Evolutionary conservation across 805 yeast genomes (phyloP).

Genomic region (Tetrapisispora iriomotensis): DNA sequence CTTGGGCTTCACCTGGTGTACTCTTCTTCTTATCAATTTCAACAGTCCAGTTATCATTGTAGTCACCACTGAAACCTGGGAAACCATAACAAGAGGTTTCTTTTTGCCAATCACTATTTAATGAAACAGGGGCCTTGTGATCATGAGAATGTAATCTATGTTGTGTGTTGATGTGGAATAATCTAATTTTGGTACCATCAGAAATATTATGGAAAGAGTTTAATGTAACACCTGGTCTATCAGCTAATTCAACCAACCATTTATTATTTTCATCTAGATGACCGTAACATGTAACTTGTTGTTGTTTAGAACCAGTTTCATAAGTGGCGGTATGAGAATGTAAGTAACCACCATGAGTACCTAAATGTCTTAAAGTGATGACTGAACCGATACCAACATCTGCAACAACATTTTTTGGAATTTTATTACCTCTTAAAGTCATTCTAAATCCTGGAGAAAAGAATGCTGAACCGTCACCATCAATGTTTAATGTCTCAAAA

Average conservation of each 20-base stretch:
- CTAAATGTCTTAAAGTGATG: slow-evolving; percentile 57
- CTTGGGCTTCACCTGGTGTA: slow-evolving; percentile 41
- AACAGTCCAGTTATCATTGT: slow-evolving; percentile 73
- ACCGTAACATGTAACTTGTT: slow-evolving; percentile 72
- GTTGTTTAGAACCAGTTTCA: slow-evolving; percentile 76
- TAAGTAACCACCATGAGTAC: slow-evolving; percentile 70
- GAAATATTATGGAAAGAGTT: slow-evolving; percentile 50
- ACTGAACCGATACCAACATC: slow-evolving; percentile 67
- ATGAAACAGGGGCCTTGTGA: slow-evolving; percentile 71
- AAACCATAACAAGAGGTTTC: slow-evolving; percentile 72
- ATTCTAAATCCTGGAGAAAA: slow-evolving; percentile 66
- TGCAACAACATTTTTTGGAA: slow-evolving; percentile 50
- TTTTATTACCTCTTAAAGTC: slow-evolving; percentile 46
- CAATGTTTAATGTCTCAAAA: slow-evolving; percentile 44
- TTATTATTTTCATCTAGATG: slow-evolving; percentile 64
- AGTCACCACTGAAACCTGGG: slow-evolving; percentile 71
- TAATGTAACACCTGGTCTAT: slow-evolving; percentile 45
- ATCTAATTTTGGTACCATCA: slow-evolving; percentile 64
- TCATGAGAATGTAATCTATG: slow-evolving; percentile 82
- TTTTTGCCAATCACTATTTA: slow-evolving; percentile 66
- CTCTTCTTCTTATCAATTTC: slow-evolving; percentile 56
- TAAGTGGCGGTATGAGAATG: slow-evolving; percentile 66
- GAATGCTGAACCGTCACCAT: slow-evolving; percentile 63
- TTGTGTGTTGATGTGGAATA: slow-evolving; percentile 45
- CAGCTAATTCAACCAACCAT: slow-evolving; percentile 64